Evolutionary conservation across 495 filamentous ascomycete genomes (phyloP).

Genomic region (Aspergillus sparsus): DNA sequence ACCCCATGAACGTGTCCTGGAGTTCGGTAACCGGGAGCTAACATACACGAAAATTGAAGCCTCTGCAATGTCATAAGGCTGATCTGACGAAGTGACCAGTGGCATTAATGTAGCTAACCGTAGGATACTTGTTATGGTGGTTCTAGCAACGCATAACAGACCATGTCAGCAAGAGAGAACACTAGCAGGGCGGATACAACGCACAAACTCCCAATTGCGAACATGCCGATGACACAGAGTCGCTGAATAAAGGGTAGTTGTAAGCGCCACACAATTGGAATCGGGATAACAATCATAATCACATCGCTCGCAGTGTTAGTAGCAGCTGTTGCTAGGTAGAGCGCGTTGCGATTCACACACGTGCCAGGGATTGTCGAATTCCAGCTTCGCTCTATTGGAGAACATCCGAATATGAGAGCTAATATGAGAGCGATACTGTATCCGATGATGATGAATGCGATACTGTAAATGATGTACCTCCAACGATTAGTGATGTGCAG

Average conservation of each 20-base stretch:
- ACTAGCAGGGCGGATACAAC: no score
- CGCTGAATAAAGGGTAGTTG: neutral
- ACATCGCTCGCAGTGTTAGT: neutral
- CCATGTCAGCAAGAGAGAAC: neutral
- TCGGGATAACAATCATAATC: neutral
- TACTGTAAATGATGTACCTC: neutral
- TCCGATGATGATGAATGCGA: neutral
- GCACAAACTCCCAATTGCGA: no score
- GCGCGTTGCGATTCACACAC: neutral
- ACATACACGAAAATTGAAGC: neutral
- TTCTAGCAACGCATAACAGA: neutral
- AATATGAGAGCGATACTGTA: neutral
- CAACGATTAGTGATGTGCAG: neutral
- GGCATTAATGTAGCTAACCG: conserved; percentile 1
- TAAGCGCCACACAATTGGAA: neutral
- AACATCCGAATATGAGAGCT: neutral
- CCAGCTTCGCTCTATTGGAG: neutral
- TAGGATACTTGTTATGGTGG: neutral
- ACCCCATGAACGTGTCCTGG: no score
- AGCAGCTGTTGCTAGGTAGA: neutral
- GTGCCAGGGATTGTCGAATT: neutral
- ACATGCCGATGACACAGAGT: neutral
- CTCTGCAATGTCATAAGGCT: neutral
- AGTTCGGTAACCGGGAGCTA: no score
- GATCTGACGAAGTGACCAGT: neutral